Conservation (phyloP, 1,139 yeast genomes). For the Candida tunisiensis region DNA sequence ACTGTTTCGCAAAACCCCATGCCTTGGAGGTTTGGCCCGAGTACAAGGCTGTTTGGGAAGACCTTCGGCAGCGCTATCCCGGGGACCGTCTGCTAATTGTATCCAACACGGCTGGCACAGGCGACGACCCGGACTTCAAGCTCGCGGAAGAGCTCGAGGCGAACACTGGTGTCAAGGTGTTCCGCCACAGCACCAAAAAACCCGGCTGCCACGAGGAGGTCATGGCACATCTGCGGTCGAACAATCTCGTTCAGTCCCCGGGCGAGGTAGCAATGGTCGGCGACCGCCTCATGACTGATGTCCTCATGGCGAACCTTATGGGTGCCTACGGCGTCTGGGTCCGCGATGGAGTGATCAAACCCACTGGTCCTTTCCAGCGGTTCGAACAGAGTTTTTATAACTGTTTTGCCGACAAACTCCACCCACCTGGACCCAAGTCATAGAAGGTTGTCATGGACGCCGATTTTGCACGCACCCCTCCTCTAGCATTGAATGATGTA, state of each 20-base stretch:
- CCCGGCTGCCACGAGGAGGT: constrained; percentile 80
- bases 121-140: constrained; percentile 42
- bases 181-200: constrained; percentile 66
- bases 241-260: constrained; percentile 24
- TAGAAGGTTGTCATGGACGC: too few species aligned
- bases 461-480: too few species aligned
- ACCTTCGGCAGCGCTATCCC: constrained; percentile 39
- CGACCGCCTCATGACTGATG: constrained; percentile 79
- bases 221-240: constrained; percentile 31
- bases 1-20: constrained; percentile 81
- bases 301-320: constrained; percentile 89
- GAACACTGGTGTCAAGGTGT: constrained; percentile 59
- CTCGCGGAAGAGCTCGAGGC: constrained; percentile 52
- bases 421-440: neutral
- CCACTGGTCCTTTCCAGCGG: neutral
- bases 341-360: neutral
- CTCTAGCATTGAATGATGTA: too few species aligned
- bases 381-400: neutral
- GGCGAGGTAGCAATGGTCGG: constrained; percentile 73
- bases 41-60: constrained; percentile 42
- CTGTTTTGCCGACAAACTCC: neutral
- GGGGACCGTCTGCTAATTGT: constrained; percentile 58
- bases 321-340: constrained; percentile 81
- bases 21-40: constrained; percentile 69
- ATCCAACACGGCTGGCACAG: constrained; percentile 87